Percentiles rank a stretch among this genome's conserved stretches.
Conservation (phyloP, 2,329 filamentous ascomycete genomes). For the Colletotrichum liaoningense region DNA sequence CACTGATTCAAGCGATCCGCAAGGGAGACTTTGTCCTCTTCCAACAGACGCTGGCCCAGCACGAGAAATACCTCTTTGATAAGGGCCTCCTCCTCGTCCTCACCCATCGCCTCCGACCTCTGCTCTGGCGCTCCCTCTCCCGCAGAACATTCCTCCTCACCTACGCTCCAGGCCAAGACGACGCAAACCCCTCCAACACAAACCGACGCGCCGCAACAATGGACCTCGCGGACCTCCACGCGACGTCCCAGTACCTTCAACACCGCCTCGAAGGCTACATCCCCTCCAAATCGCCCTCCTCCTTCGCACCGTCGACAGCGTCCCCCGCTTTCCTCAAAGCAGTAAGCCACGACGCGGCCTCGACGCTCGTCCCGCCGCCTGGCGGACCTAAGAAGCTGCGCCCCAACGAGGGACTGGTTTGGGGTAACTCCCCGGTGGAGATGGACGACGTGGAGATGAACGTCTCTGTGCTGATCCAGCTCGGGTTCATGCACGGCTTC, state of each 20-base stretch:
- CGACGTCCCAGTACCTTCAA: constrained; percentile 74
- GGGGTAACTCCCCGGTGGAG: constrained; percentile 70
- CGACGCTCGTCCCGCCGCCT: constrained; percentile 59
- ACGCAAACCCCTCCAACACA: constrained; percentile 43
- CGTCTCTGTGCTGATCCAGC: constrained; percentile 80
- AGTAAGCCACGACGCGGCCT: constrained; percentile 58
- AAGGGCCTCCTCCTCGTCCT: constrained; percentile 82
- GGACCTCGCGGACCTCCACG: constrained; percentile 75
- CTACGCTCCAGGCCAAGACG: constrained; percentile 74
- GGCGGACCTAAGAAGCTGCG: constrained; percentile 60
- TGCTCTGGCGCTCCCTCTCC: constrained; percentile 86
- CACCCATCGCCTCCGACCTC: constrained; percentile 79
- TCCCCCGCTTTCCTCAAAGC: constrained; percentile 61
- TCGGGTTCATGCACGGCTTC: constrained; percentile 86
- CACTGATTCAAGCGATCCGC: constrained; percentile 78
- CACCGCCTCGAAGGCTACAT: constrained; percentile 69
- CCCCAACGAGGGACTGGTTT: constrained; percentile 70
- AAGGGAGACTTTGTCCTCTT: constrained; percentile 81
- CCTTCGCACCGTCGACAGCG: constrained; percentile 49
- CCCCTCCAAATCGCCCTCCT: constrained; percentile 50
- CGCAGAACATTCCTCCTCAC: constrained; percentile 82
- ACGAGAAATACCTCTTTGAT: constrained; percentile 79
- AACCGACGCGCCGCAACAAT: constrained; percentile 77
- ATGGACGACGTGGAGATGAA: constrained; percentile 80
- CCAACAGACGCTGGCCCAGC: constrained; percentile 72